These are phyloP conservation scores for Berkeleyomyces basicola DNA, from an alignment of 2,329 filamentous ascomycete species.

Conservation along the genomic window DNA sequence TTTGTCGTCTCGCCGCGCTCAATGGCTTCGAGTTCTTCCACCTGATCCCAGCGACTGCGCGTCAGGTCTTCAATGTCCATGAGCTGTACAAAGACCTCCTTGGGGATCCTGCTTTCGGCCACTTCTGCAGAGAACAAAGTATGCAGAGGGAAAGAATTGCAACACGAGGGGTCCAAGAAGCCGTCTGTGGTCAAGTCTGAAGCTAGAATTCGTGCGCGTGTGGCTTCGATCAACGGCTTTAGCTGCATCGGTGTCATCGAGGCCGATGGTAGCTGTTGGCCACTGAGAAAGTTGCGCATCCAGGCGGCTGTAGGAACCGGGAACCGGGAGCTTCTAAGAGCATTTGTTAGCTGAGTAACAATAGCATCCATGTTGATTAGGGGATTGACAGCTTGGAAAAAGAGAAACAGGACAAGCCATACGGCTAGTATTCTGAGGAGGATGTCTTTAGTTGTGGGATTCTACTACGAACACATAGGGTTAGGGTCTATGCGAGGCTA, in stretches of 20 bases:
- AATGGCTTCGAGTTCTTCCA: conserved; percentile 62
- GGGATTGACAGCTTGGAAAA: background rate
- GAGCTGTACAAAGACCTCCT: conserved; percentile 61
- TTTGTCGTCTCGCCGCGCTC: conserved; percentile 57
- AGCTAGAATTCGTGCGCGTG: conserved; percentile 62
- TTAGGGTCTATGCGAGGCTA: conserved; percentile 1
- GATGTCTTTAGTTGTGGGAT: background rate
- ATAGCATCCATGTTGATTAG: conserved; percentile 19
- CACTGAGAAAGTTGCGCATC: conserved; percentile 44
- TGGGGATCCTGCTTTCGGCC: conserved; percentile 38
- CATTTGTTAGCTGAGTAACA: conserved; percentile 31
- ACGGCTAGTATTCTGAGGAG: background rate
- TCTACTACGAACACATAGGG: background rate
- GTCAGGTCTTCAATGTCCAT: conserved; percentile 74
- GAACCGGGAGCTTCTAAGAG: conserved; percentile 37
- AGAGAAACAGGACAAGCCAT: background rate
- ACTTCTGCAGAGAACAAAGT: conserved; percentile 33
- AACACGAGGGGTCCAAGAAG: conserved; percentile 28
- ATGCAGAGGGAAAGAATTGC: conserved; percentile 34
- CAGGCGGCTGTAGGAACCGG: conserved; percentile 38
- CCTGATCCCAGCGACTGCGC: conserved; percentile 67
- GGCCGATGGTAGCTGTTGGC: conserved; percentile 38
- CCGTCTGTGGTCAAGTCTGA: conserved; percentile 53
- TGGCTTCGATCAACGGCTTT: conserved; percentile 59
- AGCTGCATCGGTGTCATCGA: conserved; percentile 21